Evolutionary conservation across 306 rosid species (phyloP).

Genomic region (Fragaria iinumae): DNA sequence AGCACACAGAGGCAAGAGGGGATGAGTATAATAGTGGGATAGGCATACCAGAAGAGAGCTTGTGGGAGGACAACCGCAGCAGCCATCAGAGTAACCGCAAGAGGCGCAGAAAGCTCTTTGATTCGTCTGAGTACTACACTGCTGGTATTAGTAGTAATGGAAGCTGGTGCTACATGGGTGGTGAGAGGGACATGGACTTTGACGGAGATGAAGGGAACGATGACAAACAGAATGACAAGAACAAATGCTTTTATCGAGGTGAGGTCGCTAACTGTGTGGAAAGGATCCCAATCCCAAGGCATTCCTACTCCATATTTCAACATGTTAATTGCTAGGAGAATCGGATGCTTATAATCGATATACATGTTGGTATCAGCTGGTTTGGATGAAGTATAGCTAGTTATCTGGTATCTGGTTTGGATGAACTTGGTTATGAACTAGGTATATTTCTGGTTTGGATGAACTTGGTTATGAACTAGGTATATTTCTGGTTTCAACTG

Average conservation of each 20-base stretch:
- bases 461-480: no score
- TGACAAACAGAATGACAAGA: not conserved
- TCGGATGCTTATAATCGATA: not conserved
- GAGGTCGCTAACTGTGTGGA: not conserved
- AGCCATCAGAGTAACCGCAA: not conserved
- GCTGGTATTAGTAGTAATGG: not conserved
- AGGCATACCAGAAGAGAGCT: constrained; percentile 4
- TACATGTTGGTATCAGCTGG: not conserved
- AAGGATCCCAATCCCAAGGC: constrained; percentile 8
- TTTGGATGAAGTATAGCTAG: not conserved
- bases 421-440: no score
- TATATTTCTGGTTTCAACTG: no score
- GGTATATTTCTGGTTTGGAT: no score
- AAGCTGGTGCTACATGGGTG: not conserved
- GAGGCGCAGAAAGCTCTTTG: not conserved
- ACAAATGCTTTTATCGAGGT: not conserved
- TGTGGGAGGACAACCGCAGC: not conserved
- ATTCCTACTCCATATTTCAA: not conserved
- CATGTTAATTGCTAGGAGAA: not conserved
- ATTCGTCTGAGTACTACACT: not conserved
- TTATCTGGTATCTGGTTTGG: no score
- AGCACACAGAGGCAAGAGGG: not conserved
- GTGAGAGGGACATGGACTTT: not conserved
- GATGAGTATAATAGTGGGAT: not conserved
- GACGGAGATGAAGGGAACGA: not conserved